These are phyloP conservation scores for Plenodomus lindquistii DNA, from an alignment of 2,329 filamentous ascomycete genomes.

Conservation along the genomic window DNA sequence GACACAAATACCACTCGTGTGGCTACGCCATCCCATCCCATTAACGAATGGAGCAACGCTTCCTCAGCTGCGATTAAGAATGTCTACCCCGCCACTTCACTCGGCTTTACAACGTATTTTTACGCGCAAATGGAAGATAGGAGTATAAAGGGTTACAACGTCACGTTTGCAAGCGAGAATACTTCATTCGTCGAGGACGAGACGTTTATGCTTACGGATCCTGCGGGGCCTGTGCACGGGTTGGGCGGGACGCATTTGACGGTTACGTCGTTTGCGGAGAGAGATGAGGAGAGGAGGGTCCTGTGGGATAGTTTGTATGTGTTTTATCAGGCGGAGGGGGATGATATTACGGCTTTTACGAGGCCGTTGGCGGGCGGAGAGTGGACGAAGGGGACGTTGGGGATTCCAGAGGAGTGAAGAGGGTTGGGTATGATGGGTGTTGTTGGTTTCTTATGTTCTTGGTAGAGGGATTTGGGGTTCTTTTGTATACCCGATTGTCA, in stretches of 20 bases:
- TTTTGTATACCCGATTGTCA: no score
- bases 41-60: conserved; percentile 46
- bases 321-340: conserved; percentile 35
- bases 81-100: conserved; percentile 45
- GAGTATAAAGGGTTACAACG: conserved; percentile 46
- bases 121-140: conserved; percentile 46
- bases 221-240: conserved; percentile 31
- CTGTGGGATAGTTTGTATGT: conserved; percentile 37
- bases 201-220: conserved; percentile 39
- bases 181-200: conserved; percentile 35
- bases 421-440: no score
- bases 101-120: conserved; percentile 50
- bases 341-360: conserved; percentile 38
- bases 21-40: conserved; percentile 40
- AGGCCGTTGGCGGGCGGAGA: conserved; percentile 28
- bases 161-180: conserved; percentile 46
- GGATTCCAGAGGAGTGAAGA: conserved; percentile 25
- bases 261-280: conserved; percentile 40
- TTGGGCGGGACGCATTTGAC: conserved; percentile 48
- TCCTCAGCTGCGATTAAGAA: conserved; percentile 34
- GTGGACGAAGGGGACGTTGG: conserved; percentile 32
- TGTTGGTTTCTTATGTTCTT: neutral
- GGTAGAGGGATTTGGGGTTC: neutral
- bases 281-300: conserved; percentile 17
- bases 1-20: conserved; percentile 44